Percentiles rank a stretch among this genome's conserved stretches.
Conservation (phyloP, 1,139 yeast species). For the Saccharomyces hybrid region DNA sequence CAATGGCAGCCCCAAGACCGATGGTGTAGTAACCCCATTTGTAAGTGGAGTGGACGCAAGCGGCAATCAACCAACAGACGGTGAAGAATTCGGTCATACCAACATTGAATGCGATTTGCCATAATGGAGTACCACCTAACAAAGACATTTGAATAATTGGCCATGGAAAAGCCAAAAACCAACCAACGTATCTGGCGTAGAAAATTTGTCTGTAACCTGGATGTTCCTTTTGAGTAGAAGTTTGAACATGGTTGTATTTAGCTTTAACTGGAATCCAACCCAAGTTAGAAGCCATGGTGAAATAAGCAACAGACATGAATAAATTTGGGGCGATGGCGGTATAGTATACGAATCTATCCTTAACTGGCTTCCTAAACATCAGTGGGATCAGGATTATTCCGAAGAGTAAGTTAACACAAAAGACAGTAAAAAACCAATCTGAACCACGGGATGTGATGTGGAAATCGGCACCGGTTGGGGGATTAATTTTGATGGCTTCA, state of each 20-base stretch:
- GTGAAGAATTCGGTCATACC: conserved; percentile 45
- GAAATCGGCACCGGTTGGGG: conserved; percentile 20
- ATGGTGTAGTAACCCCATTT: conserved; percentile 46
- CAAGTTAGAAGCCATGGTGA: conserved; percentile 56
- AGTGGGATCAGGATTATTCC: conserved; percentile 43
- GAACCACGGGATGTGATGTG: conserved; percentile 23
- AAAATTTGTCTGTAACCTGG: conserved; percentile 51
- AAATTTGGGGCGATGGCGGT: conserved; percentile 40
- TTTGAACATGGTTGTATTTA: conserved; percentile 49
- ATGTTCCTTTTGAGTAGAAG: conserved; percentile 23
- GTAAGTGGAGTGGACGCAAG: conserved; percentile 48
- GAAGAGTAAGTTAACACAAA: conserved; percentile 31
- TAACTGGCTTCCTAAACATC: conserved; percentile 34
- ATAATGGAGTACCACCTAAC: conserved; percentile 38
- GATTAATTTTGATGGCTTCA: conserved; percentile 19
- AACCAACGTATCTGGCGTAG: conserved; percentile 55
- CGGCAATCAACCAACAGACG: conserved; percentile 48
- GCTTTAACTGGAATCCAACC: conserved; percentile 50
- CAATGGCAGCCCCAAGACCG: conserved; percentile 30
- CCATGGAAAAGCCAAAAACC: conserved; percentile 56
- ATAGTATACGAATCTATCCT: conserved; percentile 18
- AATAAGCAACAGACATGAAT: conserved; percentile 47
- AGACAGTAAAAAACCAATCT: conserved; percentile 33
- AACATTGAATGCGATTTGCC: conserved; percentile 37
- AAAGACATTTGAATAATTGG: conserved; percentile 43